Conservation (phyloP, 169 alveolate species). For the Eimeria necatrix region DNA sequence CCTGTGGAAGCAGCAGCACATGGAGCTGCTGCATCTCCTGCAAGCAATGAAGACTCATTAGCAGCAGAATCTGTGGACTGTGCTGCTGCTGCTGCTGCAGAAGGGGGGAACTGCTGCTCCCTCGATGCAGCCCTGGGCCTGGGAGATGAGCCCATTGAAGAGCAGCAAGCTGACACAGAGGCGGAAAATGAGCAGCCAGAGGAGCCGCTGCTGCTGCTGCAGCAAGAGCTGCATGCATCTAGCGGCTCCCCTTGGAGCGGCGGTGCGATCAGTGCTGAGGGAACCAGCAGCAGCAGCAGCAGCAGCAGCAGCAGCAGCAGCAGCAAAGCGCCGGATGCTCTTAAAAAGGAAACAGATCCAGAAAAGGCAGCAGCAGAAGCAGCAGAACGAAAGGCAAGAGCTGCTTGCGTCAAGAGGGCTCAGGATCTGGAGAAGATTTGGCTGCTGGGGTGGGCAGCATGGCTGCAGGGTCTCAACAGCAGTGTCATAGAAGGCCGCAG, state of each 20-base stretch:
- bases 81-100: constrained; percentile 42
- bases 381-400: constrained; percentile 47
- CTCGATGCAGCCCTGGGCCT: constrained; percentile 41
- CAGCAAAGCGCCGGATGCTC: neutral
- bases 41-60: neutral
- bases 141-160: neutral
- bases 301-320: constrained; percentile 33
- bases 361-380: constrained; percentile 29
- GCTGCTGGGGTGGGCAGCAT: constrained; percentile 24
- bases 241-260: neutral
- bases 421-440: constrained; percentile 23
- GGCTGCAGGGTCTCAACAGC: constrained; percentile 42
- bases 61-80: neutral
- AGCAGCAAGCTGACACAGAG: neutral
- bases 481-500: constrained; percentile 29
- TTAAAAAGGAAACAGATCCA: neutral
- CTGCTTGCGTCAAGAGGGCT: constrained; percentile 16
- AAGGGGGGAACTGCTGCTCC: neutral
- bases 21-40: neutral
- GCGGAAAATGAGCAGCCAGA: neutral
- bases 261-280: neutral
- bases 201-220: neutral
- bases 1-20: neutral
- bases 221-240: neutral
- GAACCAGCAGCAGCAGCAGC: constrained; percentile 47